phyloP scores from a whole-genome alignment of 2,329 filamentous ascomycete species.

The Claviceps capensis region DNA sequence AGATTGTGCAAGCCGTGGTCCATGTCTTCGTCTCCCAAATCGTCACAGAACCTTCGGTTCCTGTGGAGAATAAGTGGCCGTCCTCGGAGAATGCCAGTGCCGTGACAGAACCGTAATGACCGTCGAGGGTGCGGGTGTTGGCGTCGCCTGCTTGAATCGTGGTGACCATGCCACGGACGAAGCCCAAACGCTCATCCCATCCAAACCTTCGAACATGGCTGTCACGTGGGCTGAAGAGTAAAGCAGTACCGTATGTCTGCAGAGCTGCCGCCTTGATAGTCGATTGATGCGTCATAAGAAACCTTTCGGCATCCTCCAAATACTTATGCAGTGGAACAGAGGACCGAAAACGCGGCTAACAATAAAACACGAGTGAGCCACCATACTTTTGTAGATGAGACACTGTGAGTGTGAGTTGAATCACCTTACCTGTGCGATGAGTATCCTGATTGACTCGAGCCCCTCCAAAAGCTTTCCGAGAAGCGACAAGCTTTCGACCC shows the following conservation, averaged over 20 bases:
- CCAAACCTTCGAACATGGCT: slow-evolving; percentile 11
- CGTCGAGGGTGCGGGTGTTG: slow-evolving; percentile 5
- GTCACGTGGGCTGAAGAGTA: slow-evolving; percentile 17
- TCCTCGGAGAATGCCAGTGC: slow-evolving; percentile 7
- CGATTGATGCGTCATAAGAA: slow-evolving; percentile 12
- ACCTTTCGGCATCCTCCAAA: slow-evolving; percentile 12
- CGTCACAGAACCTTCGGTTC: slow-evolving; percentile 5
- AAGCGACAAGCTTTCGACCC: slow-evolving; percentile 9
- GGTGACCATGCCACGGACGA: slow-evolving; percentile 8
- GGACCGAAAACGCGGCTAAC: neutral
- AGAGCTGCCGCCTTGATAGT: slow-evolving; percentile 15
- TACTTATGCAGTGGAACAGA: slow-evolving; percentile 13
- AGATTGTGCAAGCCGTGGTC: slow-evolving; percentile 4
- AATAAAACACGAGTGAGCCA: neutral
- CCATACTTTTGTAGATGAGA: neutral
- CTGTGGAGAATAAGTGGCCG: slow-evolving; percentile 5
- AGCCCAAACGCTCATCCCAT: slow-evolving; percentile 8
- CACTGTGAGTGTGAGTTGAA: too few species aligned
- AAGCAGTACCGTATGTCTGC: slow-evolving; percentile 21
- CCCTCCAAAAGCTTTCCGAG: slow-evolving; percentile 6
- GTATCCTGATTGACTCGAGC: slow-evolving; percentile 3
- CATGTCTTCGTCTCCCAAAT: slow-evolving; percentile 3
- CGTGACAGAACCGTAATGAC: slow-evolving; percentile 5
- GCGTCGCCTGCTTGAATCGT: slow-evolving; percentile 6
- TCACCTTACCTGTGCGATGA: slow-evolving; percentile 4